Evolutionary conservation across 495 filamentous ascomycete species (phyloP), one percentile per base, ranked within the genome.

Genomic region (Diplogelasinospora grovesii): DNA sequence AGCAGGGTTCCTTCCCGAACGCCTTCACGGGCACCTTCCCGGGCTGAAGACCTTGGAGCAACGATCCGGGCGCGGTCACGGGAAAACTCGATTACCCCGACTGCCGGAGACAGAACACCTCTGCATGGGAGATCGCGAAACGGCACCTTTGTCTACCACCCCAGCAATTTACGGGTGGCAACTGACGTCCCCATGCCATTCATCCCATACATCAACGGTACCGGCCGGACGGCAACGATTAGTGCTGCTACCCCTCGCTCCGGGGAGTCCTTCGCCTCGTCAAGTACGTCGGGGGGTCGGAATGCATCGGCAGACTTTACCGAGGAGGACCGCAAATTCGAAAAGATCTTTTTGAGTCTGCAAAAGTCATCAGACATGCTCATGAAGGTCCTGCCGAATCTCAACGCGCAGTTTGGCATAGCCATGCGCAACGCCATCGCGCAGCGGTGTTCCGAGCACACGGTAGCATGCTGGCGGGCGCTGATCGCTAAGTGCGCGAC

Each of bases 311-410:
- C 50, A 15, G 66, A 86, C 41, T 85, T 86, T 36, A 76, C 71
- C 22, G 82, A 85, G 36, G 82, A 88, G 48, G 86, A 90, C 49
- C 75, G 78, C 18, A 69, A 79, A 3, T 94, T 95, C 50, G 86
- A 92, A 39, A 78, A 66, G 49, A 85, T 95, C 27, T 92, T 82
- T 64, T 53, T 83, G 30, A 79, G 79, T 29, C 72, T 94, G 14
- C 74, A 75, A 13, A 71, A 70, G 29, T 79, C 85, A 1, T 78
- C 81, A 34, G 81, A 82, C 9, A 60, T 80, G 26, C 77, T 82
- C 29, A 73, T 84, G 40, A 74, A 74, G 6, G 75, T 76, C 4
- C 61, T 92, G 19, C 85, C 84, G 1, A 60, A 65, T 26, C 75
- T 86, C 30, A 76, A 75, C 27, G 65, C 66, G 15, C 78, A 85